Evolutionary conservation across 106 monocot genomes (phyloP).

Genomic region (Apostasia shenzhenica): DNA sequence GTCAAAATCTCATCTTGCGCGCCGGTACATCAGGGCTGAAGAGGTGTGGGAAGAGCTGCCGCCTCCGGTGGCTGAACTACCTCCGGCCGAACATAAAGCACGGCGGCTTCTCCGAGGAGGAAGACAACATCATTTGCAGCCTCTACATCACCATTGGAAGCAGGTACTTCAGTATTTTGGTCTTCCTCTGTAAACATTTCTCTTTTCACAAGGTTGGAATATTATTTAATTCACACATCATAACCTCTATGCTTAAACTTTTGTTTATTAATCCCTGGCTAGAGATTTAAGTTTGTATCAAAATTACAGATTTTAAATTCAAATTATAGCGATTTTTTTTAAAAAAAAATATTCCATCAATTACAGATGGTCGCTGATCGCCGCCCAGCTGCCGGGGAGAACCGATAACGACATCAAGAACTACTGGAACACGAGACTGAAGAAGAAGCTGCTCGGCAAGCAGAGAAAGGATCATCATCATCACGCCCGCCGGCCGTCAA

Average conservation of each 20-base stretch:
- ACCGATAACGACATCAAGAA: constrained; percentile 94
- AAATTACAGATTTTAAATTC: too few species aligned
- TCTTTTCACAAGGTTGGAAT: too few species aligned
- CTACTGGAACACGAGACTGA: constrained; percentile 88
- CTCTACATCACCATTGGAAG: constrained; percentile 80
- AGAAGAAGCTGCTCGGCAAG: constrained; percentile 55
- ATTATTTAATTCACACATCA: too few species aligned
- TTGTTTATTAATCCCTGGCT: too few species aligned
- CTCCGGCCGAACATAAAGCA: constrained; percentile 85
- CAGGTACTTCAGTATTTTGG: constrained; percentile 28
- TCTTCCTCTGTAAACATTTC: too few species aligned
- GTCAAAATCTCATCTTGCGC: too few species aligned
- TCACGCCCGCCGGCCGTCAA: not conserved
- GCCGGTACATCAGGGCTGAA: constrained; percentile 44
- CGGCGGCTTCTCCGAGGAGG: constrained; percentile 88
- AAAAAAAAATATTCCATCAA: not conserved
- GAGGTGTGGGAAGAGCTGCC: constrained; percentile 88
- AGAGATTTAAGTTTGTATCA: too few species aligned
- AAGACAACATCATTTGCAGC: constrained; percentile 87
- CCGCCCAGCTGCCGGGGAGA: constrained; percentile 75
- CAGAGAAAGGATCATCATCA: constrained; percentile 8
- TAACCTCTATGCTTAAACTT: too few species aligned
- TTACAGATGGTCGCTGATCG: constrained; percentile 84
- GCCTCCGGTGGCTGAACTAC: constrained; percentile 87
- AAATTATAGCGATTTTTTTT: too few species aligned